phyloP scores from a whole-genome alignment of 2,329 filamentous ascomycete species.

The Apiospora arundinis region DNA sequence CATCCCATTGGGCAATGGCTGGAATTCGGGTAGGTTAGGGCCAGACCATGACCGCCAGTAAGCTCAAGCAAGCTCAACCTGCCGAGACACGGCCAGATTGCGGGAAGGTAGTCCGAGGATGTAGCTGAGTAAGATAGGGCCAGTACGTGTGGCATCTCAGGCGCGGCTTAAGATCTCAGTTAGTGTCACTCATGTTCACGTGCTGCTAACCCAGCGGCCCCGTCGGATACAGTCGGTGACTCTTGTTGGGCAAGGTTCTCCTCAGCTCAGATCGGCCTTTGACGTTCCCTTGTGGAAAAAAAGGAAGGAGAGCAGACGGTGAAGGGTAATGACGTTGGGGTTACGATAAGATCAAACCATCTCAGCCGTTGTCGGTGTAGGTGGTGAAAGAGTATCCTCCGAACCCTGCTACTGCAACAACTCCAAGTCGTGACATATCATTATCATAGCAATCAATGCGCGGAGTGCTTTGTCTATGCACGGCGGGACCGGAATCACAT shows the following conservation, averaged over 20 bases:
- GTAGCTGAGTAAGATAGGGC: not conserved
- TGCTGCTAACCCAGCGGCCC: not conserved
- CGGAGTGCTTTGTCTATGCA: constrained; percentile 2
- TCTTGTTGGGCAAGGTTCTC: not conserved
- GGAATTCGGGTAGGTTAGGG: constrained; percentile 2
- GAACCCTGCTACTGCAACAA: constrained; percentile 10
- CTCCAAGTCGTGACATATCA: not conserved
- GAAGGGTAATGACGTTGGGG: not conserved
- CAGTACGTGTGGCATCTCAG: not conserved
- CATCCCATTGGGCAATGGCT: constrained; percentile 10
- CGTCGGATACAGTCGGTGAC: constrained; percentile 1
- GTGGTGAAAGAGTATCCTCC: not conserved
- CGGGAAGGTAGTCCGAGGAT: not conserved
- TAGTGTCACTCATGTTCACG: not conserved
- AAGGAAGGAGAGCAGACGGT: not conserved
- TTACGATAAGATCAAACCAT: constrained; percentile 12
- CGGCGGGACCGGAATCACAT: constrained; percentile 6
- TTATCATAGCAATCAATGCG: constrained; percentile 3
- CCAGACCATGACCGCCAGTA: constrained; percentile 9
- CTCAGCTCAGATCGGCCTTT: not conserved
- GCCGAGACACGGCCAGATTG: constrained; percentile 6
- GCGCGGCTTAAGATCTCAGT: not conserved
- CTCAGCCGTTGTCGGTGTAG: not conserved
- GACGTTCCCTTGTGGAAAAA: not conserved
- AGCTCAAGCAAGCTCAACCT: constrained; percentile 1